Conservation (phyloP, 2,329 filamentous ascomycete species). For the Hypoxylon sp. region DNA sequence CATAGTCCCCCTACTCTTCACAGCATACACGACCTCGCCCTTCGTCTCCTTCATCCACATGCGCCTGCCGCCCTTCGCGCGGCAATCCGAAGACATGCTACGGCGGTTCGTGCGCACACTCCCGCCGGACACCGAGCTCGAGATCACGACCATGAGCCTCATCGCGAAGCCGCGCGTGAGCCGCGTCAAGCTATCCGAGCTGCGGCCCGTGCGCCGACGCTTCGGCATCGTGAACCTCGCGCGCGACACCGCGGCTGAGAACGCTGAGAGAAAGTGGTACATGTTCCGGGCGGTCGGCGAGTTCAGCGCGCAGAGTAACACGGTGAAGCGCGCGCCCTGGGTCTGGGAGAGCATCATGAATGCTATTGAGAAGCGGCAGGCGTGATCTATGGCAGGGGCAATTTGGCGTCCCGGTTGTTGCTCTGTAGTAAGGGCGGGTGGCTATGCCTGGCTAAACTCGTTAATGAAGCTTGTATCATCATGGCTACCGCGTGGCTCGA, state of each 20-base stretch:
- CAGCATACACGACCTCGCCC: conserved; percentile 75
- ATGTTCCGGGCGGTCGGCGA: conserved; percentile 56
- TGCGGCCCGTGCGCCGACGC: conserved; percentile 52
- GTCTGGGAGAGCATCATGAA: conserved; percentile 56
- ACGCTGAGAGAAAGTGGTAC: conserved; percentile 56
- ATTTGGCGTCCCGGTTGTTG: background rate
- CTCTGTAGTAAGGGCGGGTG: background rate
- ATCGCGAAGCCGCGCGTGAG: conserved; percentile 67
- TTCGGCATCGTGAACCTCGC: conserved; percentile 59
- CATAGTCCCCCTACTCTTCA: conserved; percentile 74
- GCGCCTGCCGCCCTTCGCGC: conserved; percentile 75
- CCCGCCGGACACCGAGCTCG: conserved; percentile 63
- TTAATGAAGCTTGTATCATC: background rate
- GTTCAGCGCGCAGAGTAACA: conserved; percentile 56
- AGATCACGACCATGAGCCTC: conserved; percentile 69
- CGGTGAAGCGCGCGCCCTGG: conserved; percentile 53
- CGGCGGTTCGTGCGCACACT: conserved; percentile 65
- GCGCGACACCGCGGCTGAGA: conserved; percentile 52
- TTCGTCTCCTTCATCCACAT: conserved; percentile 82
- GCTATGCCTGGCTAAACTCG: background rate
- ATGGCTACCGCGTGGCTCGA: background rate
- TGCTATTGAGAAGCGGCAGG: conserved; percentile 45
- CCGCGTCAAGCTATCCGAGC: conserved; percentile 54
- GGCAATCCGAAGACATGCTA: conserved; percentile 70
- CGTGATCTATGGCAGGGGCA: conserved; percentile 6